A percentile compares a stretch with the other conserved stretches of the same genome.
Conservation (phyloP, 352 stramenopile species). For the Phytopythium delawarense region DNA sequence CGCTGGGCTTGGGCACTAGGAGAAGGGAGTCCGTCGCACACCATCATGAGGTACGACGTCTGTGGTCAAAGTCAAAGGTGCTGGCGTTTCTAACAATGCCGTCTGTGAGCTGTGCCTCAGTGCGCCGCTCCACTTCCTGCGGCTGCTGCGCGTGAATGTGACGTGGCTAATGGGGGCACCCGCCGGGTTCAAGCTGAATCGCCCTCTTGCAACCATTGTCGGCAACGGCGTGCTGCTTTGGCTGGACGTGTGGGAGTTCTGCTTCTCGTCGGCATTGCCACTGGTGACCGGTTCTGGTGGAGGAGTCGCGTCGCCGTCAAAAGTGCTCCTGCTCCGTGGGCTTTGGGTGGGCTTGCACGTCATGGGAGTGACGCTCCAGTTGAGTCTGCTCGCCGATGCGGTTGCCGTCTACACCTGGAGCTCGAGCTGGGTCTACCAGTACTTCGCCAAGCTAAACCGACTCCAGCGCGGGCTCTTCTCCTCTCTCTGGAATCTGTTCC, state of each 20-base stretch:
- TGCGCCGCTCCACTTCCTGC: constrained; percentile 30
- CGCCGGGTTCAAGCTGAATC: constrained; percentile 88
- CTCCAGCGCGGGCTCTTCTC: constrained; percentile 78
- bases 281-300: background rate
- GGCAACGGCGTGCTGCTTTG: constrained; percentile 79
- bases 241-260: constrained; percentile 71
- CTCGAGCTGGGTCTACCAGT: constrained; percentile 81
- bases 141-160: constrained; percentile 48
- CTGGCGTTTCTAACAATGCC: background rate
- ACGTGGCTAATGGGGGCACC: constrained; percentile 73
- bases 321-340: background rate
- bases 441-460: constrained; percentile 84
- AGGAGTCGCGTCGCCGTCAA: background rate
- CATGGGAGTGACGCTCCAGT: constrained; percentile 67
- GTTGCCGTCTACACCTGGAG: constrained; percentile 78
- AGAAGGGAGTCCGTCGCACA: background rate
- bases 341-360: constrained; percentile 10
- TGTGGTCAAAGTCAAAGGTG: background rate
- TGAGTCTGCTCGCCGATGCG: constrained; percentile 68
- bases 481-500: constrained; percentile 91
- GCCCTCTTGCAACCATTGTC: constrained; percentile 82
- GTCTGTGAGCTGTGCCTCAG: constrained; percentile 9
- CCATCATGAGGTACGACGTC: constrained; percentile 1
- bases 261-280: constrained; percentile 24
- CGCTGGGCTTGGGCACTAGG: background rate